phyloP scores from a whole-genome alignment of 805 yeast species.

The Kluyveromyces aestuarii region DNA sequence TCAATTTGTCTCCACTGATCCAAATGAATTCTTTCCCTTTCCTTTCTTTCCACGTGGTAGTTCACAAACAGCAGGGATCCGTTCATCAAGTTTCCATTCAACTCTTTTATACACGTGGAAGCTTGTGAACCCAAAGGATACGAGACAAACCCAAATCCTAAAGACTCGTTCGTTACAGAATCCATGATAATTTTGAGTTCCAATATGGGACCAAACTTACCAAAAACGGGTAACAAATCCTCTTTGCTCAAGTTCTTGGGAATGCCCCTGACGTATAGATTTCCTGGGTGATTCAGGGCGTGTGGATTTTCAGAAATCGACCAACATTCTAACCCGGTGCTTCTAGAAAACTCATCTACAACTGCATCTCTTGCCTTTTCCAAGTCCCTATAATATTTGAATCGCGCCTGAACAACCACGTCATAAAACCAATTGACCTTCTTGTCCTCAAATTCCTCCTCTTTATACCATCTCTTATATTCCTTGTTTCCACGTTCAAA shows the following conservation, averaged over 20 bases:
- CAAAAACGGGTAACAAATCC: slow-evolving; percentile 31
- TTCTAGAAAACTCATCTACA: slow-evolving; percentile 3
- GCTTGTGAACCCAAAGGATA: slow-evolving; percentile 52
- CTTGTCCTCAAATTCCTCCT: background rate
- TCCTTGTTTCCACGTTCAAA: slow-evolving; percentile 19
- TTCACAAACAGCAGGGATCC: slow-evolving; percentile 39
- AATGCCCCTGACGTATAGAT: slow-evolving; percentile 45
- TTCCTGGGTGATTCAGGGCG: slow-evolving; percentile 45
- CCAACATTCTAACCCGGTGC: slow-evolving; percentile 12
- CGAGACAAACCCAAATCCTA: slow-evolving; percentile 61
- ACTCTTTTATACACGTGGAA: slow-evolving; percentile 45
- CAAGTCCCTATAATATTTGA: slow-evolving; percentile 13
- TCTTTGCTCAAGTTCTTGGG: slow-evolving; percentile 31
- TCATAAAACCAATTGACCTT: slow-evolving; percentile 16
- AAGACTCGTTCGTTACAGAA: slow-evolving; percentile 30
- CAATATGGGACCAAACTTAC: slow-evolving; percentile 33
- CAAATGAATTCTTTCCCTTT: slow-evolving; percentile 36
- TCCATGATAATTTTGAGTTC: slow-evolving; percentile 41
- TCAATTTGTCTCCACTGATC: slow-evolving; percentile 32
- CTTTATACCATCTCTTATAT: slow-evolving; percentile 9
- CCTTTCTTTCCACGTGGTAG: slow-evolving; percentile 56
- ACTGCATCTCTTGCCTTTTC: slow-evolving; percentile 7
- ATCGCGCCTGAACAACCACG: slow-evolving; percentile 19
- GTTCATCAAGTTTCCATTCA: slow-evolving; percentile 35
- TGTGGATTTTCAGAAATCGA: slow-evolving; percentile 21